Base-by-base conservation (phyloP, 306 rosid species). In the Lablab purpureus region DNA sequence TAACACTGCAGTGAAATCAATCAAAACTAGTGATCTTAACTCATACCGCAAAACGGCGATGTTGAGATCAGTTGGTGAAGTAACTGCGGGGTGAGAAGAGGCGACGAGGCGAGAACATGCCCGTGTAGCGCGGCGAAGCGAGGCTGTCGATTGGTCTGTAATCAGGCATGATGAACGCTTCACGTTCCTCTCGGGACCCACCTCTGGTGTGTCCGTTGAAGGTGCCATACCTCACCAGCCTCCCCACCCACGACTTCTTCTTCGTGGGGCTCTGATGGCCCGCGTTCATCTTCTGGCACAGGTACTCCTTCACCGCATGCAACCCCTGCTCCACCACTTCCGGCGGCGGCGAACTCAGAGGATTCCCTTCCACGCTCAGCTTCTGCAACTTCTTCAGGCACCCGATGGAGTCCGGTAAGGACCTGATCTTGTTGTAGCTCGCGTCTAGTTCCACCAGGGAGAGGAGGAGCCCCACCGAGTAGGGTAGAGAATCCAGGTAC, bases 21-120 rank as follows among this genome's bases (percentile, higher is more conserved):
- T 50, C 25, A 51, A 51, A 51, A 19, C 58, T 43, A 12, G 49
- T 43, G 15, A 40, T 40, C 45, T 40, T 51, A n/a, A 18, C 58
- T 51, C 10, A 51, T 19, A 51, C 0, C 10, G 10, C 21, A 49
- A 49, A 49, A 17, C 55, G 55, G 18, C 21, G 7, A 17, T 12
- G 25, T 10, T 21, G 30, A 11, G 13, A 34, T 88, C 67, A 91
- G 41, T 82, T 84, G 73, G 17, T 82, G 67, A 82, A 86, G 74
- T 77, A 86, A 43, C 18, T 81, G 2, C 89, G 92, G 0, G 96
- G 86, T 0, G 97, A 88, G 89, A 92, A 91, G 59, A 95, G 87
- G n/a, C 94, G 95, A 0, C 92, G 97, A 0, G 99, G 91, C 0
- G 98, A 91, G 76, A 94, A 91, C 92, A 88, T 91, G 3, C 88